A percentile compares a stretch with the other conserved stretches of the same genome.
These are phyloP conservation scores for Cercospora citrullina DNA, from an alignment of 2,329 filamentous ascomycete species.

Conservation along the genomic window DNA sequence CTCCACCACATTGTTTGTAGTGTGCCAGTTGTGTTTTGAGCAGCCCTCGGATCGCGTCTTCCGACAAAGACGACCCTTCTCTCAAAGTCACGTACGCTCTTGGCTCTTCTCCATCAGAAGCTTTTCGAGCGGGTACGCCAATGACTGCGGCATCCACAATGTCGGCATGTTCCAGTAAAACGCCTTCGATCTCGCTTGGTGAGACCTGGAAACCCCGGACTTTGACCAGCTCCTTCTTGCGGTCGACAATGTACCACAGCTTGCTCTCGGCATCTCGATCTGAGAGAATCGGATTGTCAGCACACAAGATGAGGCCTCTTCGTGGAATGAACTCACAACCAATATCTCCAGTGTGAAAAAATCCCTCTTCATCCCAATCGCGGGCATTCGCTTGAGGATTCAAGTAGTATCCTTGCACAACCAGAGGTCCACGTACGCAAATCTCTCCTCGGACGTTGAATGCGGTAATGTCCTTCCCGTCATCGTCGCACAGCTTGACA, in stretches of 20 bases:
- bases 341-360: conserved; percentile 56
- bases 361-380: conserved; percentile 47
- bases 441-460: conserved; percentile 48
- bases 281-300: neutral
- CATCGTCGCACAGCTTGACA: conserved; percentile 56
- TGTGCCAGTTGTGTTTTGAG: conserved; percentile 39
- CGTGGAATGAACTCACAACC: neutral
- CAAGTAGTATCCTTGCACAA: conserved; percentile 55
- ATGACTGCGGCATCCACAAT: conserved; percentile 53
- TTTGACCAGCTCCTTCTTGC: conserved; percentile 57
- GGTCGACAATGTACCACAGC: conserved; percentile 57
- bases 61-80: conserved; percentile 25
- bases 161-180: conserved; percentile 48
- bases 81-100: conserved; percentile 36
- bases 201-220: conserved; percentile 56
- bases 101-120: conserved; percentile 29
- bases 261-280: conserved; percentile 37
- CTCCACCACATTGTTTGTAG: conserved; percentile 51
- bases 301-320: neutral
- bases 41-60: conserved; percentile 40
- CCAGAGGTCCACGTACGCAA: conserved; percentile 54
- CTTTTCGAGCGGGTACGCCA: conserved; percentile 40
- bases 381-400: conserved; percentile 51
- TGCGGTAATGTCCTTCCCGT: conserved; percentile 17
- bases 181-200: conserved; percentile 52